Evolutionary conservation across 2,329 filamentous ascomycete species (phyloP).

Genomic region (Conoideocrella luteorostrata): DNA sequence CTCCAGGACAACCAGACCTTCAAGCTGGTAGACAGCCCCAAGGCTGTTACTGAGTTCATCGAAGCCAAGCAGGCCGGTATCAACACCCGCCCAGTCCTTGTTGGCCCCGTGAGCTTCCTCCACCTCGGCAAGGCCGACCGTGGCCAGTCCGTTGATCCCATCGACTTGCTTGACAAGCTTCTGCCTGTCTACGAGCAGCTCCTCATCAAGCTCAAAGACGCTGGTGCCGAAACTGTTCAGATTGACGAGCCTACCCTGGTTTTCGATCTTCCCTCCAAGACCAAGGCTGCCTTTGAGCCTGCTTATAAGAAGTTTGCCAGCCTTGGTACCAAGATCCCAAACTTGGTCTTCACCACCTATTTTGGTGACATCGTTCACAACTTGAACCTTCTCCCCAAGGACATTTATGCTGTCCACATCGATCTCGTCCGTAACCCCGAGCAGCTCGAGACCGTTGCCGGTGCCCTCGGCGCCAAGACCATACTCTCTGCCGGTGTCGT

Average conservation of each 20-base stretch:
- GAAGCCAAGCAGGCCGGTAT: constrained; percentile 98
- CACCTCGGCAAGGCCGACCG: constrained; percentile 97
- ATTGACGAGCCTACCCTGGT: constrained; percentile 98
- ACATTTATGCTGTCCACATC: constrained; percentile 80
- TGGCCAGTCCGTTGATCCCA: constrained; percentile 86
- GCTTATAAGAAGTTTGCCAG: constrained; percentile 82
- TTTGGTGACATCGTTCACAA: constrained; percentile 99
- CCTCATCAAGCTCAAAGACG: constrained; percentile 86
- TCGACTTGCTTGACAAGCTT: constrained; percentile 88
- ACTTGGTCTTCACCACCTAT: constrained; percentile 90
- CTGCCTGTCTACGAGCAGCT: constrained; percentile 93
- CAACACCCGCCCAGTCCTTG: constrained; percentile 82
- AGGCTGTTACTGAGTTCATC: constrained; percentile 89
- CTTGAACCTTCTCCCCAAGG: constrained; percentile 78
- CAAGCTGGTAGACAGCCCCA: constrained; percentile 79
- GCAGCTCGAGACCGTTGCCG: constrained; percentile 82
- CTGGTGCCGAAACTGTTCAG: constrained; percentile 93
- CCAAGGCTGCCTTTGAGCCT: constrained; percentile 97
- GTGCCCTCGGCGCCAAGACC: constrained; percentile 80
- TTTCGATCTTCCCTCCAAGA: constrained; percentile 82
- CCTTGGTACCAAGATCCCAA: constrained; percentile 74
- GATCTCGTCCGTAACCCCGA: constrained; percentile 98
- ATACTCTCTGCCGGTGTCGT: constrained; percentile 93
- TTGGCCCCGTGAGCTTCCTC: constrained; percentile 96
- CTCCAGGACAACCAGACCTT: constrained; percentile 96